Evolutionary conservation across 192 early-diverging fungal genomes (phyloP).

Genomic region (Lobosporangium transversale): DNA sequence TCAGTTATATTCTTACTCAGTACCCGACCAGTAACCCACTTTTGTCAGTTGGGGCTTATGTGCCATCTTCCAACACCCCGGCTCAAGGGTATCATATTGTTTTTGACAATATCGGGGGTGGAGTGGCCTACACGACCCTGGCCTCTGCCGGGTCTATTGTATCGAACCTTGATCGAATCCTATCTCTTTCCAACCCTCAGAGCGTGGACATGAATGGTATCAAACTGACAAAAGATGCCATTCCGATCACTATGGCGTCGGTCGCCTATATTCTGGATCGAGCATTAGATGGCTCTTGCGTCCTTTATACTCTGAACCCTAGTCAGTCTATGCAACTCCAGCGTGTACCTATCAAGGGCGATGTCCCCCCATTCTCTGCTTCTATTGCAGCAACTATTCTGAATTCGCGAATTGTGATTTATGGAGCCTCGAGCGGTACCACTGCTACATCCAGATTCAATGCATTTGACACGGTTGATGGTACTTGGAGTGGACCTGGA

Average conservation of each 20-base stretch:
- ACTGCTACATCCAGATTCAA: constrained; percentile 13
- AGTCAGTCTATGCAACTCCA: constrained; percentile 1
- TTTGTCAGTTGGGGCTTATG: constrained; percentile 25
- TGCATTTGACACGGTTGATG: constrained; percentile 21
- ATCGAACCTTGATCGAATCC: constrained; percentile 9
- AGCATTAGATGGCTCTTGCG: constrained; percentile 24
- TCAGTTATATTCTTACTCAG: constrained; percentile 16
- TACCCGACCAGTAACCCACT: constrained; percentile 24
- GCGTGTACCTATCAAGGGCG: constrained; percentile 18
- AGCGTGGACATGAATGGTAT: constrained; percentile 35
- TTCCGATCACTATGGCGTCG: constrained; percentile 27
- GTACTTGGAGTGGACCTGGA: constrained; percentile 32
- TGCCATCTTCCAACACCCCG: constrained; percentile 23
- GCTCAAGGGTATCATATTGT: constrained; percentile 37
- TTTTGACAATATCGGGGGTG: constrained; percentile 23
- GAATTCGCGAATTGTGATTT: constrained; percentile 19
- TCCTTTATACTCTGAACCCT: constrained; percentile 24
- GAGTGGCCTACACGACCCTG: constrained; percentile 8
- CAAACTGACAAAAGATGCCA: constrained; percentile 22
- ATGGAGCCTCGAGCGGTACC: constrained; percentile 10
- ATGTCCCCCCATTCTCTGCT: constrained; percentile 27
- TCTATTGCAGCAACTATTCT: constrained; percentile 12
- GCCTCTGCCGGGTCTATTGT: background rate
- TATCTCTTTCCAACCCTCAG: constrained; percentile 14
- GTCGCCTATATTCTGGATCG: constrained; percentile 38